Evolutionary conservation across 2,329 filamentous ascomycete species (phyloP), one percentile per base, ranked within the genome.

Genomic region (Aspergillus ibericus): DNA sequence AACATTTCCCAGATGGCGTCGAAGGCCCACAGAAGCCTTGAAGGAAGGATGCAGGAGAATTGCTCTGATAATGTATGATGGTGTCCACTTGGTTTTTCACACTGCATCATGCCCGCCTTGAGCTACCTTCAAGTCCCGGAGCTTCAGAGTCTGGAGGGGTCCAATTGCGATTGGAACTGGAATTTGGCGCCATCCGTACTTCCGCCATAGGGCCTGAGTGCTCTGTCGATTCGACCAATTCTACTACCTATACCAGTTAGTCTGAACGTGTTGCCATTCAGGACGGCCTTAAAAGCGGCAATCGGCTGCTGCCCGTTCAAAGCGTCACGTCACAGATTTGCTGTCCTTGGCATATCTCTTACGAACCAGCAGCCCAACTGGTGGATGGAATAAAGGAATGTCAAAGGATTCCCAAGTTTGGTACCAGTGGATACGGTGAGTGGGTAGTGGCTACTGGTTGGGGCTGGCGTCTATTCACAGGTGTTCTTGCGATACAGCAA

Each of bases 1-100:
- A 58, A 62, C 56, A 49, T 57, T 63, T 57, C 54, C 56, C 55
- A 55, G 44, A 40, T 56, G 46, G 59, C 56, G 62, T 62, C 50
- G 60, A 63, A 63, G 54, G 53, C 59, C 62, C 55, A 60, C 61
- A 61, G 62, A 65, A 62, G 62, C 55, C 64, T 59, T 49, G 54
- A 63, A 53, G 51, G 56, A 63, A 58, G 40, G 34, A 40, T 36
- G 44, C 20, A 59, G 10, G 44, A 20, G 50, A 59, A 55, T 53
- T 46, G 22, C 53, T 59, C 56, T 53, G 58, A 62, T 60, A 55
- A 62, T 57, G 55, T 50, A 53, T 49, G 55, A 62, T 60, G 44
- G 36, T 55, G 51, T 22, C 36, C 50, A 29, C 50, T 12, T n/a
- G 16, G 50, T 20, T 38, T 36, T 40, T 32, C 25, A 18, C 12